Conservation (phyloP, 2,329 filamentous ascomycete genomes). For the Scolecobasidium constrictum region DNA sequence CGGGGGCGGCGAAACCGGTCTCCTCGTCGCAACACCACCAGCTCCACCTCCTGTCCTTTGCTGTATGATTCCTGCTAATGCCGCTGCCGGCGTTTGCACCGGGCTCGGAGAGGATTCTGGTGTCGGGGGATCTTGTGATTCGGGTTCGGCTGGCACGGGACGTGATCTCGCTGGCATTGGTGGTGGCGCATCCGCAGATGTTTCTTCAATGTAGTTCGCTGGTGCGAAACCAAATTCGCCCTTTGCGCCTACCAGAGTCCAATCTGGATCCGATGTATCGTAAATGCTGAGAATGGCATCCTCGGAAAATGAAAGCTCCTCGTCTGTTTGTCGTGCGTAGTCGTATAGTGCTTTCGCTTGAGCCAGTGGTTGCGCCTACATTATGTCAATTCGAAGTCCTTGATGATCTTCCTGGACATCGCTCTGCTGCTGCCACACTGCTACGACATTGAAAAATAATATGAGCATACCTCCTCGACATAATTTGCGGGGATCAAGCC, state of each 20-base stretch:
- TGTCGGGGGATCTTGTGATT: slow-evolving; percentile 25
- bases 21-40: slow-evolving; percentile 15
- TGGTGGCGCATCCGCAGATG: slow-evolving; percentile 35
- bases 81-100: slow-evolving; percentile 44
- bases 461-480: slow-evolving; percentile 66
- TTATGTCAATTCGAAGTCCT: too few species aligned
- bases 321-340: slow-evolving; percentile 92
- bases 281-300: slow-evolving; percentile 75
- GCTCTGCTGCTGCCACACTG: not conserved
- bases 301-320: slow-evolving; percentile 92
- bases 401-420: not conserved
- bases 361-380: slow-evolving; percentile 52
- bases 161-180: slow-evolving; percentile 18
- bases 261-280: slow-evolving; percentile 86
- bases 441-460: not conserved
- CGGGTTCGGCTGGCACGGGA: slow-evolving; percentile 26
- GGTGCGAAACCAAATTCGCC: slow-evolving; percentile 90
- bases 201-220: slow-evolving; percentile 82
- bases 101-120: slow-evolving; percentile 33
- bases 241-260: slow-evolving; percentile 81
- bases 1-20: slow-evolving; percentile 38
- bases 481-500: slow-evolving; percentile 92
- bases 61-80: slow-evolving; percentile 42
- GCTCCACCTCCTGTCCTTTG: slow-evolving; percentile 32
- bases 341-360: slow-evolving; percentile 93